Base-by-base conservation (phyloP, 805 yeast species). In the Pichia sporocuriosa region DNA sequence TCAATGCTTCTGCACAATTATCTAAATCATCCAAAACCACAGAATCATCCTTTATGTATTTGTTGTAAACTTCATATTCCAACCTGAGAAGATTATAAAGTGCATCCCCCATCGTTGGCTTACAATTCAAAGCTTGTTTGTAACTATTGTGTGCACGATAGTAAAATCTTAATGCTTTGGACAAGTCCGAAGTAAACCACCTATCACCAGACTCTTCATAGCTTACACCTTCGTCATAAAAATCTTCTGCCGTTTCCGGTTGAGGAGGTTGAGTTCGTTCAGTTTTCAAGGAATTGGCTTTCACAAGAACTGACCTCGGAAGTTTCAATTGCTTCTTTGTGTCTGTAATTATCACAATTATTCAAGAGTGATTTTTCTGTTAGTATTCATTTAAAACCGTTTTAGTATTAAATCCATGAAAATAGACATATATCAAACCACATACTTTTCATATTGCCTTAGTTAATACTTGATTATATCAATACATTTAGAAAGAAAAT, bases 151-250 rank as follows among this genome's bases (percentile, higher is more conserved):
- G 73, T 0, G 87, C 81, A 38, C 70, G 62, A 49, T 79, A 80
- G 55, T 80, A 82, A 49, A 81, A 81, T 30, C 89, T 57, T 11
- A 82, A 57, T 0, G 80, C 73, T 49, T 83, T 82, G 10, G 82
- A 62, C 6, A 80, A 55, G 50, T 82, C 89, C 0, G 85, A 76
- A 1, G 75, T 66, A 6, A 76, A 56, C 87, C 88, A 83, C 35
- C 89, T 58, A 53, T 82, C 89, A 0, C 86, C 90, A n/a, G 75
- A 70, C 44, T 82, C 89, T 54, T 82, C 90, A 42, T 75, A 78
- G 10, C 64, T 65, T 1, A 79, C 67, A 1, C 79, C 90, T 38
- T 62, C 62, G 25, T 73, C 77, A n/a, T 79, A 65, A 39, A 53
- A 70, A 4, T 78, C 85, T 25, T 73, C 75, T 0, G 72, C 67